A percentile compares a stretch with the other conserved stretches of the same genome.
Evolutionary conservation across 331 rosid genomes (phyloP).

Genomic region (Erythrophleum ivorense): DNA sequence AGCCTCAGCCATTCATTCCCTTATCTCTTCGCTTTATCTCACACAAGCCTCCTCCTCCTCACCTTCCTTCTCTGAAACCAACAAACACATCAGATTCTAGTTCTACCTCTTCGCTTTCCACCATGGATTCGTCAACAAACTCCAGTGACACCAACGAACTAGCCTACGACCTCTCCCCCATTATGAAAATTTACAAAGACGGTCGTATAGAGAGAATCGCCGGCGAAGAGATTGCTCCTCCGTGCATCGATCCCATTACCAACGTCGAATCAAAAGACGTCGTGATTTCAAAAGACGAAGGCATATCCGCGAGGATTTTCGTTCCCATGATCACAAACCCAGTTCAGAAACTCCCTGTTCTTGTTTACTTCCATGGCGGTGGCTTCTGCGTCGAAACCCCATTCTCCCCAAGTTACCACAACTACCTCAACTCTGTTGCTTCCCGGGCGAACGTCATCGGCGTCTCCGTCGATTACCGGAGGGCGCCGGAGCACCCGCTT

Average conservation of each 20-base stretch:
- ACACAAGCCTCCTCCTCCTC: neutral
- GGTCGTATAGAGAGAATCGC: constrained; percentile 40
- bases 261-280: constrained; percentile 50
- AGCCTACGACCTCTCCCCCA: constrained; percentile 51
- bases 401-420: neutral
- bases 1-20: constrained; percentile 21
- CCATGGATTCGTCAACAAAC: constrained; percentile 38
- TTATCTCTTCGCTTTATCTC: neutral
- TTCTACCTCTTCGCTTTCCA: neutral
- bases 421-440: neutral
- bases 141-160: constrained; percentile 2
- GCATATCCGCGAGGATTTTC: neutral
- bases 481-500: neutral
- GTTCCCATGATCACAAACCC: neutral
- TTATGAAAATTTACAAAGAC: constrained; percentile 52
- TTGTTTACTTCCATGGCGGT: constrained; percentile 16
- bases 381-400: constrained; percentile 2
- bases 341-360: neutral
- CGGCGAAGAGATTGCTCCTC: constrained; percentile 32
- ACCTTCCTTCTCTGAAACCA: neutral
- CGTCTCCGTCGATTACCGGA: neutral
- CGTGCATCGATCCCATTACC: constrained; percentile 38
- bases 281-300: constrained; percentile 35
- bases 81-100: neutral
- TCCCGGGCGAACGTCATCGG: neutral